Base-by-base conservation (phyloP, 2,329 filamentous ascomycete species). In the Fusarium euwallaceae region DNA sequence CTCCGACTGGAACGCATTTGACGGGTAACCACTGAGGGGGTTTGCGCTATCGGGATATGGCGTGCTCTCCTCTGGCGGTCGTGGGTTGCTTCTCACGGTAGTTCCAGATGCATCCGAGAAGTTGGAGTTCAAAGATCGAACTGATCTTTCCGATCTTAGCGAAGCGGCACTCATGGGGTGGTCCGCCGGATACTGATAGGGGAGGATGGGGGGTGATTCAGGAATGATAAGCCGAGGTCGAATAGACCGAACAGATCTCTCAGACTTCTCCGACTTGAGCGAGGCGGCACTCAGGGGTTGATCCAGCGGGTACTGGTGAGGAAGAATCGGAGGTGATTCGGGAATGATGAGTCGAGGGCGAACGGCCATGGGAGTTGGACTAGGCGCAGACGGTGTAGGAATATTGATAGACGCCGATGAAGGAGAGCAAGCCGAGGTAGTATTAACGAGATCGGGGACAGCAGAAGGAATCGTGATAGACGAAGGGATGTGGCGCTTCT, bases 361-460 rank as follows among this genome's bases (percentile, higher is more conserved):
- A 17, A 80, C 6, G 0, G 79, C 66, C 24, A 76, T 51, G 0
- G 82, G 81, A 0, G 81, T 83, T 5, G 82, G 81, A n/a, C 80
- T 83, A 0, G 82, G 81, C 2, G 79, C 81, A 0, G 82, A 82
- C 0, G 83, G 83, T 0, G 81, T 83, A 0, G 78, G 78, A 4
- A 83, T 59, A 1, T 69, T 61, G 2, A 29, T 29, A 29, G 29
- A 29, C 2, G 29, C 29, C 29, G 29, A 29, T 29, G 29, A 29
- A 29, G 29, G 29, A 29, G 29, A 29, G 29, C 29, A 29, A 29
- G 29, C 29, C 29, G 29, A 29, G 29, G 29, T 29, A 29, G 29
- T 29, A 29, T 29, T 29, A 3, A 29, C 29, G 9, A 29, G 29
- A 29, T 29, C 29, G 29, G 29, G 29, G 29, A 29, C 29, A 29